phyloP scores from a whole-genome alignment of 2,329 filamentous ascomycete genomes.

The Xylaria multiplex region DNA sequence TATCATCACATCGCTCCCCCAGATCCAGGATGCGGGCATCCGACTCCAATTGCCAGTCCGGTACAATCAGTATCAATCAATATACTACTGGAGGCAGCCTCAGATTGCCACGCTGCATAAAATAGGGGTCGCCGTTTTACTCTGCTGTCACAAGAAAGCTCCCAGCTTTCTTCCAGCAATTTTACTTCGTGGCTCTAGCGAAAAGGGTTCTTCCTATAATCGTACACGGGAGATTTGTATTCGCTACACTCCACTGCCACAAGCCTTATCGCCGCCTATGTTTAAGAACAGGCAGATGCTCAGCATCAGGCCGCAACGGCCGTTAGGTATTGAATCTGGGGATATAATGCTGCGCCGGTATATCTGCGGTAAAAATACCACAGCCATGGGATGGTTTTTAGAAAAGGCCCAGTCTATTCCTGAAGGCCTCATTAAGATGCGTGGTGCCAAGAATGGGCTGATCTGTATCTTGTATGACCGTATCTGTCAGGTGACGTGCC shows the following conservation, averaged over 20 bases:
- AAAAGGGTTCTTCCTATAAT: slow-evolving; percentile 2
- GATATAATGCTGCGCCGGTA: slow-evolving; percentile 25
- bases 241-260: background rate
- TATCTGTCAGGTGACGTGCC: slow-evolving; percentile 1
- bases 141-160: slow-evolving; percentile 19
- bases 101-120: slow-evolving; percentile 14
- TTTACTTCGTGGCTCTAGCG: slow-evolving; percentile 14
- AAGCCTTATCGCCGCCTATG: background rate
- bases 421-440: slow-evolving; percentile 15
- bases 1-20: slow-evolving; percentile 16
- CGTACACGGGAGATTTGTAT: slow-evolving; percentile 15
- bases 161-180: slow-evolving; percentile 13
- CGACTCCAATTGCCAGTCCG: slow-evolving; percentile 17
- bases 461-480: slow-evolving; percentile 15
- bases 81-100: slow-evolving; percentile 16
- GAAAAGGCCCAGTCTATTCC: background rate
- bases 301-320: slow-evolving; percentile 13
- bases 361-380: slow-evolving; percentile 11
- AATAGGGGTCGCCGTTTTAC: slow-evolving; percentile 13
- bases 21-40: slow-evolving; percentile 21
- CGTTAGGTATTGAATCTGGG: slow-evolving; percentile 9
- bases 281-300: slow-evolving; percentile 19
- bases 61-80: slow-evolving; percentile 2
- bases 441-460: slow-evolving; percentile 7
- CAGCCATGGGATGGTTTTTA: background rate